Evolutionary conservation across 176 grass and related monocot species (phyloP), one percentile per base, ranked within the genome.

Genomic region (Elaeis guineensis): DNA sequence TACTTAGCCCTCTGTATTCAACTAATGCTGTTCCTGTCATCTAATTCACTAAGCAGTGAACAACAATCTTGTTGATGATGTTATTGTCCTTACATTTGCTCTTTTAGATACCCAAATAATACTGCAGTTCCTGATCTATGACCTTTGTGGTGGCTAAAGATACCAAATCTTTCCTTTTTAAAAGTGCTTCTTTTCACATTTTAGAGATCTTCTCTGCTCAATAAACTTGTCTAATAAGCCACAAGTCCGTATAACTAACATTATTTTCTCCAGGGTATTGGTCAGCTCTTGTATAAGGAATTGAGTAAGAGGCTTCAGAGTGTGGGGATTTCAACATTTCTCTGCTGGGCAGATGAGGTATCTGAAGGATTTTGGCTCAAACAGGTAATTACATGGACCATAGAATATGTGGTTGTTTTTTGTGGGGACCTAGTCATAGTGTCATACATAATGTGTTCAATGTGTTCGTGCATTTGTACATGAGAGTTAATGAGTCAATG

Each of bases 281-380:
- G 85, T 59, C 73, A 83, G 25, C 57, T 75, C 22, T 73, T 95
- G 61, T 95, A 80, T 39, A 78, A 76, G 64, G 82, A 95, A 64
- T 74, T 95, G 65, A 89, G 70, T 30, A 73, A 76, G 18, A 89
- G 90, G 57, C 90, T 95, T 72, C 82, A 86, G 72, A 89, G 79
- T 80, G 76, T 95, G 51, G 85, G 85, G 49, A 80, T 89, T 57
- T 67, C 75, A 60, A 86, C 59, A n/a, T 70, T 95, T 67, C 86
- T 89, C 69, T 89, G 82, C 72, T 95, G 90, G 90, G 82, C 82
- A 75, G 90, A 95, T 73, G 72, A 78, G 49, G 71, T 75, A 19
- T 95, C 90, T 12, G 79, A 86, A 86, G 82, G 77, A 56, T 95
- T 95, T 89, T 95, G 90, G 90, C 66, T 86, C 72, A 95, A 95